Conservation (phyloP, 169 alveolate genomes). For the Condylostoma magnum region DNA sequence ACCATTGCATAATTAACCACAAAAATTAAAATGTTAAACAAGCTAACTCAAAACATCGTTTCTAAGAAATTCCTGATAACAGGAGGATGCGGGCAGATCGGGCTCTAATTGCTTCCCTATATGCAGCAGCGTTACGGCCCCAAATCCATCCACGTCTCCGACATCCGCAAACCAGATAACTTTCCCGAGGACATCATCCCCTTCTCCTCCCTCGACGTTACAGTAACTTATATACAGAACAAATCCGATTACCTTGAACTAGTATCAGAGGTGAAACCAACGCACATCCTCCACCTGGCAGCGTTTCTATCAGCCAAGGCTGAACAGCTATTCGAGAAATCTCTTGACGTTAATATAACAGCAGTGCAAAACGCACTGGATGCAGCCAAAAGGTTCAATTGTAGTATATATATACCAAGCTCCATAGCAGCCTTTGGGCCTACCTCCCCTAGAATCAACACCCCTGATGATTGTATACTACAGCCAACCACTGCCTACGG, state of each 20-base stretch:
- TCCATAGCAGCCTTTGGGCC: conserved; percentile 56
- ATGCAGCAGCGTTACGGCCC: neutral
- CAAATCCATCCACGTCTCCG: neutral
- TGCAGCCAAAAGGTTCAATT: conserved; percentile 34
- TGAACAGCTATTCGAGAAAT: conserved; percentile 32
- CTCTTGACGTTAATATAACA: conserved; percentile 31
- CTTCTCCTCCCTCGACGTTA: conserved; percentile 11
- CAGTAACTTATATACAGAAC: neutral
- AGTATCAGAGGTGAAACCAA: conserved; percentile 22
- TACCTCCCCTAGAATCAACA: conserved; percentile 13
- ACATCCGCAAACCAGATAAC: neutral
- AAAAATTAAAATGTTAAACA: too few species aligned
- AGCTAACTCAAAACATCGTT: too few species aligned
- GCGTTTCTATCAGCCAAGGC: conserved; percentile 48
- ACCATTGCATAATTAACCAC: too few species aligned
- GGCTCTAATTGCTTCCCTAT: neutral
- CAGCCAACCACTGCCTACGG: conserved; percentile 55
- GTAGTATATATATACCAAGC: conserved; percentile 36
- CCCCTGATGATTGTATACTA: conserved; percentile 36
- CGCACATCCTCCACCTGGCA: conserved; percentile 38
- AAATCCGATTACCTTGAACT: conserved; percentile 7
- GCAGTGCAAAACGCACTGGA: conserved; percentile 44
- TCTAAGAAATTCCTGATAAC: conserved; percentile 11
- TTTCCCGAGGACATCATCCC: neutral
- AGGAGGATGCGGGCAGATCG: conserved; percentile 31